These are phyloP conservation scores for Ogataea ganodermae DNA, from an alignment of 805 yeast species.

Conservation along the genomic window DNA sequence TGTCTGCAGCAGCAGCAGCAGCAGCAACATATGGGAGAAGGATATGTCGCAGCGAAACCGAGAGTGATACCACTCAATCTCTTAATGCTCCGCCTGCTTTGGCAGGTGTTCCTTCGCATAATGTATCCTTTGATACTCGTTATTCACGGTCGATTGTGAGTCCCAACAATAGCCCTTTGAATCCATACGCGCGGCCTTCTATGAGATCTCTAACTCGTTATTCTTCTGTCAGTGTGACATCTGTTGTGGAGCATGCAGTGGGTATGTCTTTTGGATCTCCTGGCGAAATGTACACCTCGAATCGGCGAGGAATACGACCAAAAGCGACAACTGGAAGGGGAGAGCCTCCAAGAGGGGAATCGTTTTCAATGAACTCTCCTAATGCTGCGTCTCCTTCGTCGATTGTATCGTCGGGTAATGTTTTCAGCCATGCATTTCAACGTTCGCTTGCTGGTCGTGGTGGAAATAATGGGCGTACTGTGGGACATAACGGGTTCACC, in stretches of 20 bases:
- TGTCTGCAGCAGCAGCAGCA: background rate
- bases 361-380: slow-evolving; percentile 13
- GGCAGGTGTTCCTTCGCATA: slow-evolving; percentile 4
- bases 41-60: background rate
- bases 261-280: slow-evolving; percentile 34
- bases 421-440: slow-evolving; percentile 29
- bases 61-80: too few species aligned
- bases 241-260: slow-evolving; percentile 23
- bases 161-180: slow-evolving; percentile 12
- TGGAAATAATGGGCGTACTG: background rate
- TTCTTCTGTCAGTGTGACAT: slow-evolving; percentile 30
- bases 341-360: slow-evolving; percentile 2
- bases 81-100: background rate
- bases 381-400: slow-evolving; percentile 20
- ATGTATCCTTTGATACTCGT: slow-evolving; percentile 22
- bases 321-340: slow-evolving; percentile 3
- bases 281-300: slow-evolving; percentile 28
- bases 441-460: slow-evolving; percentile 12
- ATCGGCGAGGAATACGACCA: slow-evolving; percentile 31
- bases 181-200: slow-evolving; percentile 6
- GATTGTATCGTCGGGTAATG: slow-evolving; percentile 20
- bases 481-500: background rate
- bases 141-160: slow-evolving; percentile 19
- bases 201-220: slow-evolving; percentile 15
- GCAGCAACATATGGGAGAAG: background rate